Evolutionary conservation across 192 early-diverging fungal species (phyloP).

Genomic region (Obelidium mucronatum): DNA sequence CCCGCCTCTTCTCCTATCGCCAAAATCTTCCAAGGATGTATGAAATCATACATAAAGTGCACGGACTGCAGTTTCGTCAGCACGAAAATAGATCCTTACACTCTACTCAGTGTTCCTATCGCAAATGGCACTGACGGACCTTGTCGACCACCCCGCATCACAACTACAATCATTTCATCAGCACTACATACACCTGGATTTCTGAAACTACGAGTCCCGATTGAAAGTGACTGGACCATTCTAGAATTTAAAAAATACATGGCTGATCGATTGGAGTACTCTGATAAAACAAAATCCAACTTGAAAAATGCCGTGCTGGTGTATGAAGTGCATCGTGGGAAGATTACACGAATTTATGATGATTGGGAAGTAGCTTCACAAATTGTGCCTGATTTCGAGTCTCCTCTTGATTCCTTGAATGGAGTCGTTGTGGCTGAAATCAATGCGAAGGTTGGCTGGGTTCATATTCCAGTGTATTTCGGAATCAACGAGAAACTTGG

Average conservation of each 20-base stretch:
- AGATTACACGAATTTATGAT: not conserved
- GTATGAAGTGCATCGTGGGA: not conserved
- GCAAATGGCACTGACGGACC: constrained; percentile 62
- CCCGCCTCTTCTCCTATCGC: constrained; percentile 13
- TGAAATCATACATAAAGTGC: constrained; percentile 51
- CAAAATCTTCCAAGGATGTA: constrained; percentile 16
- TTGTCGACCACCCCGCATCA: not conserved
- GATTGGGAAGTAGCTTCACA: constrained; percentile 16
- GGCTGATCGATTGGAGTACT: not conserved
- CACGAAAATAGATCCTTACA: constrained; percentile 43
- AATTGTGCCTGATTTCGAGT: no score
- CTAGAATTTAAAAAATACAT: constrained; percentile 15
- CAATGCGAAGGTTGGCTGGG: not conserved
- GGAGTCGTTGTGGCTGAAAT: not conserved
- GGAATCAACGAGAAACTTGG: not conserved
- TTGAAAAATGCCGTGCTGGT: not conserved
- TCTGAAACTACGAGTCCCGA: not conserved
- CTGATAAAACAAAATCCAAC: not conserved
- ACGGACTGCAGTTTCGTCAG: constrained; percentile 9
- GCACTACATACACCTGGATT: constrained; percentile 13
- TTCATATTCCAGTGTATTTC: not conserved
- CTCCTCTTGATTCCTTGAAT: no score
- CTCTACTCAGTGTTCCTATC: constrained; percentile 48
- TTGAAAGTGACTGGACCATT: constrained; percentile 2
- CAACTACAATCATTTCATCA: not conserved